Evolutionary conservation across 306 rosid species (phyloP), one percentile per base, ranked within the genome.

Genomic region (Amphicarpaea edgeworthii): DNA sequence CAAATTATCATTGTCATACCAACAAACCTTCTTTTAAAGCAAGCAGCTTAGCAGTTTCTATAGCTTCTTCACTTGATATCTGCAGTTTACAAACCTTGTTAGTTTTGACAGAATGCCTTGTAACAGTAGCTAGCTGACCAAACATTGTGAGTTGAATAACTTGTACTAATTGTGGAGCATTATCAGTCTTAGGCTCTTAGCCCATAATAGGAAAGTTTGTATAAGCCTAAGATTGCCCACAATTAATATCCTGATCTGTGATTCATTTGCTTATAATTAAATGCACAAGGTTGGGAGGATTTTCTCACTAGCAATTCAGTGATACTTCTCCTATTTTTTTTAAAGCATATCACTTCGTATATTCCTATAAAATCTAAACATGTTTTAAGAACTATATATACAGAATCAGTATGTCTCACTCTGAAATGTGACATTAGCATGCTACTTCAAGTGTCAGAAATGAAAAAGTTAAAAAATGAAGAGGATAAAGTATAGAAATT

Each of bases 1-100:
- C 34, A 65, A 12, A 65, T 47, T 38, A 60, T 30, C 32, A 20
- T 30, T 45, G 41, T 8, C 79, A 21, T 86, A 92, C 96, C 89
- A 90, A 82, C 81, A 93, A 84, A 50, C 98, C 96, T 86, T 93
- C 96, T 81, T 89, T 93, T 20, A 85, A 70, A 24, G 93, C 91
- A 70, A 90, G 89, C 70, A 67, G 68, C 79, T 82, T 87, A 12
- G 96, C 82, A 24, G 83, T 90, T 72, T 93, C 94, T 26, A 87
- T 85, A 4, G 96, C 88, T 78, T 93, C 93, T 70, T 88, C 86
- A 78, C 88, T 85, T 40, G 88, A 69, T 50, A 88, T 77, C 95
- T 92, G 79, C 59, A 79, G 19, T 75, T 71, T 20, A 72, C 8
- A 70, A 55, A 68, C 58, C 72, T 43, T 16, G 53, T 32, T 40